Conservation (phyloP, 805 yeast species). For the Lachancea waltii region DNA sequence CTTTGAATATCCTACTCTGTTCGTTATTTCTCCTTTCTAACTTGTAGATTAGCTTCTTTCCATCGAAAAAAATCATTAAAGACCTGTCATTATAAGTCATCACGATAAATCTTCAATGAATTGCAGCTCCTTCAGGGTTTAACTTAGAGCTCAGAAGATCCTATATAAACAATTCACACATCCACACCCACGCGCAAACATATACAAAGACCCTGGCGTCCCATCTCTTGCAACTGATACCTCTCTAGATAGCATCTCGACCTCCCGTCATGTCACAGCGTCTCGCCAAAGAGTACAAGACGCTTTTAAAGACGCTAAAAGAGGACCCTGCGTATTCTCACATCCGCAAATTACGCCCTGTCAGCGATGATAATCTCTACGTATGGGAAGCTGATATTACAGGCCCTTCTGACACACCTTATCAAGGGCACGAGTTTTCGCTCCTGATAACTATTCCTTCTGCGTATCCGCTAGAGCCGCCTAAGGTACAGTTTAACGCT, state of each 20-base stretch:
- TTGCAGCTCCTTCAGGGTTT: too few relatives aligned
- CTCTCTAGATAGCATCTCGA: conserved; percentile 1
- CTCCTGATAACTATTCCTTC: conserved; percentile 40
- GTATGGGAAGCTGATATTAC: conserved; percentile 46
- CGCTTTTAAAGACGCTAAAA: conserved; percentile 3
- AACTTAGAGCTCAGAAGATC: too few relatives aligned
- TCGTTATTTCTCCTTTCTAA: too few relatives aligned
- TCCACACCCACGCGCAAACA: too few relatives aligned
- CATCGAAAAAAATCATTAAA: too few relatives aligned
- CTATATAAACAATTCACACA: too few relatives aligned
- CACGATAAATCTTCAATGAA: too few relatives aligned
- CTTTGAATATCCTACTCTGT: too few relatives aligned
- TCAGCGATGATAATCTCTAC: conserved; percentile 38
- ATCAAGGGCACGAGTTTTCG: conserved; percentile 46
- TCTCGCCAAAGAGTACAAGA: conserved; percentile 9
- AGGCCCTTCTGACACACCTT: conserved; percentile 50
- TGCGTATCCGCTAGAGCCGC: conserved; percentile 56
- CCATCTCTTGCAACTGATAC: too few relatives aligned
- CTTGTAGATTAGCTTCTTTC: too few relatives aligned
- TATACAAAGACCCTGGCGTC: too few relatives aligned
- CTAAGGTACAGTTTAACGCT: conserved; percentile 41
- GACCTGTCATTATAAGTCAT: too few relatives aligned
- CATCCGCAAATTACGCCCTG: conserved; percentile 36
- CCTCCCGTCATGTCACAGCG: conserved; percentile 6
- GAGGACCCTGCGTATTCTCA: conserved; percentile 4